Conservation (phyloP, 805 yeast species). For the Vanderwaltozyma polyspora region DNA sequence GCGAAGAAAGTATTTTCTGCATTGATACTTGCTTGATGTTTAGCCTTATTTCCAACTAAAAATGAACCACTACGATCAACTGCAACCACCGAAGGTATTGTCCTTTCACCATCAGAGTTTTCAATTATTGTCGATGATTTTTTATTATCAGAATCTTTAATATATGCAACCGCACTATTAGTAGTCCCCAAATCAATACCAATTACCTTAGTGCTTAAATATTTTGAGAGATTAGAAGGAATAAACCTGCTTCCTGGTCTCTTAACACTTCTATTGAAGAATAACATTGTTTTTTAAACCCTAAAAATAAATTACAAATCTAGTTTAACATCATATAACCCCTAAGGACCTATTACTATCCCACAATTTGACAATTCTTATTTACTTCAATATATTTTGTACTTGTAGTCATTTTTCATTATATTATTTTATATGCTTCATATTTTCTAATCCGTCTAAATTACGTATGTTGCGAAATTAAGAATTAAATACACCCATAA, state of each 20-base stretch:
- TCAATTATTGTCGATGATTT: slow-evolving; percentile 60
- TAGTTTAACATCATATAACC: no score
- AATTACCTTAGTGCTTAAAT: slow-evolving; percentile 32
- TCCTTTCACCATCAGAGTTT: slow-evolving; percentile 62
- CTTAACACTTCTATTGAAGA: neutral
- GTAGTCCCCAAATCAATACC: slow-evolving; percentile 85
- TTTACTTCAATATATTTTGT: no score
- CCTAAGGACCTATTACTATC: no score
- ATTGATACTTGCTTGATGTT: slow-evolving; percentile 65
- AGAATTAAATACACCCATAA: no score
- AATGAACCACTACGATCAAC: slow-evolving; percentile 34
- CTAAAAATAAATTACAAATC: no score
- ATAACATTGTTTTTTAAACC: neutral
- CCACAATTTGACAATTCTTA: no score
- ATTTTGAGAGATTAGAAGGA: neutral
- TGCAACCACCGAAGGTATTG: slow-evolving; percentile 74
- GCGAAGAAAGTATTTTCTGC: slow-evolving; percentile 73
- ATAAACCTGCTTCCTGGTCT: neutral
- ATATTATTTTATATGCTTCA: no score
- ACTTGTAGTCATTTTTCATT: no score
- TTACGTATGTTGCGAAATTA: no score
- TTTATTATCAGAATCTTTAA: slow-evolving; percentile 33
- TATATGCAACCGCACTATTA: slow-evolving; percentile 68
- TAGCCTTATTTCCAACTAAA: slow-evolving; percentile 60
- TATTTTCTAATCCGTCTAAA: no score